Evolutionary conservation across 305 asterid species (phyloP), one percentile per base, ranked within the genome.

Genomic region (Lippia alba): DNA sequence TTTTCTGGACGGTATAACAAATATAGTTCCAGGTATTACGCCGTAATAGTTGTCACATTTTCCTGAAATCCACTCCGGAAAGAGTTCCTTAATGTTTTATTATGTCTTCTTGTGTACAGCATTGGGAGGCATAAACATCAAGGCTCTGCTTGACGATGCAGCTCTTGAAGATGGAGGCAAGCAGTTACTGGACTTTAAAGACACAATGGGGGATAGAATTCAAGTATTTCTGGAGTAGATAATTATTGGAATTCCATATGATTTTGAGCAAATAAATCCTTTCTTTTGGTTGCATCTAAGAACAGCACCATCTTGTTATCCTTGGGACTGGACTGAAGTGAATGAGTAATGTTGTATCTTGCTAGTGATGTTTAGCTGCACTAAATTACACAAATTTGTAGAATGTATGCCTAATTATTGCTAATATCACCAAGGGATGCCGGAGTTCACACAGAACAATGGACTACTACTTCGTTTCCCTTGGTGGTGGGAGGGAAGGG

Each of bases 151-250:
- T 79, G 94, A 89, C 71, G 88, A 81, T 79, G 85, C 92, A 59
- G 77, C 80, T 61, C 61, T 69, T 14, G 96, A 86, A 83, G 88
- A 73, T 71, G 96, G 94, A 56, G 97, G 97, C 63, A 89, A 89
- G 86, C 87, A 78, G 77, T 77, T 93, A 62, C 67, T 91, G 9
- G 98, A 93, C 84, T 93, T 89, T 64, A 83, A 80, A n/a, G 98
- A 93, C 80, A 51, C 85, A 53, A 81, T 78, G 90, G 98, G 97
- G 10, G 98, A 93, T 78, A 82, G 96, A 58, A 91, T 93, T 76
- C 97, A 89, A 84, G 90, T 93, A 41, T 84, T 93, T 71, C 80
- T 93, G 72, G 97, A 91, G 86, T 89, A 79, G 79, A 46, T 58
- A 33, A 63, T 55, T 45, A 20, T 46, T 57, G 61, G 57, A 16